Evolutionary conservation across 352 stramenopile species (phyloP).

Genomic region (Phytophthora agathidicida): DNA sequence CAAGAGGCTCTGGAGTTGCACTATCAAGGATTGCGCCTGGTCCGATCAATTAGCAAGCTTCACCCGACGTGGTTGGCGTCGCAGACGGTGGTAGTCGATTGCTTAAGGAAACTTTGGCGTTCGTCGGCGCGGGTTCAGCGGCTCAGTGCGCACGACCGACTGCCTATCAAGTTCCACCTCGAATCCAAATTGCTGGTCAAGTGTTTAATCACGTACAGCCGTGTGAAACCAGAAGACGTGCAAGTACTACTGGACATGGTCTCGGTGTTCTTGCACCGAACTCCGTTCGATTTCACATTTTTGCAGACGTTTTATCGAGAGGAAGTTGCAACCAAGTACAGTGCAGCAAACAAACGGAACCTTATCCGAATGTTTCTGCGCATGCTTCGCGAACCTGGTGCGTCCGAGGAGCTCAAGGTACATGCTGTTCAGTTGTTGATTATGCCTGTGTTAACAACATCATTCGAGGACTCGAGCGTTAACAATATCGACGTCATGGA

Average conservation of each 20-base stretch:
- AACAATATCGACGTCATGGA: conserved; percentile 90
- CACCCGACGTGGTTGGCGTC: conserved; percentile 90
- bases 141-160: conserved; percentile 67
- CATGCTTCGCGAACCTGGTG: conserved; percentile 75
- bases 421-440: conserved; percentile 93
- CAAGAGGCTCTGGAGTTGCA: conserved; percentile 94
- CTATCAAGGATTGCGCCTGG: conserved; percentile 93
- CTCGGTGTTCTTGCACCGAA: conserved; percentile 93
- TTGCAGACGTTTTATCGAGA: conserved; percentile 90
- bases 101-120: conserved; percentile 95
- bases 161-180: conserved; percentile 93
- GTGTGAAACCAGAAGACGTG: conserved; percentile 92
- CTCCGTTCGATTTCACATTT: conserved; percentile 95
- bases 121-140: conserved; percentile 83
- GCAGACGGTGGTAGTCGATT: conserved; percentile 91
- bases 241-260: conserved; percentile 97
- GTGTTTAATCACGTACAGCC: conserved; percentile 95
- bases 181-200: conserved; percentile 96
- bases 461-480: conserved; percentile 81
- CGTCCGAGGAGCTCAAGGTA: conserved; percentile 92
- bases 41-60: conserved; percentile 91
- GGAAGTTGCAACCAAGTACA: conserved; percentile 78
- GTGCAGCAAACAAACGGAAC: conserved; percentile 71
- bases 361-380: conserved; percentile 92
- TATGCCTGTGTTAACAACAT: conserved; percentile 91